Conservation (phyloP, 116 monocot genomes). For the Dioscorea cayenensis region DNA sequence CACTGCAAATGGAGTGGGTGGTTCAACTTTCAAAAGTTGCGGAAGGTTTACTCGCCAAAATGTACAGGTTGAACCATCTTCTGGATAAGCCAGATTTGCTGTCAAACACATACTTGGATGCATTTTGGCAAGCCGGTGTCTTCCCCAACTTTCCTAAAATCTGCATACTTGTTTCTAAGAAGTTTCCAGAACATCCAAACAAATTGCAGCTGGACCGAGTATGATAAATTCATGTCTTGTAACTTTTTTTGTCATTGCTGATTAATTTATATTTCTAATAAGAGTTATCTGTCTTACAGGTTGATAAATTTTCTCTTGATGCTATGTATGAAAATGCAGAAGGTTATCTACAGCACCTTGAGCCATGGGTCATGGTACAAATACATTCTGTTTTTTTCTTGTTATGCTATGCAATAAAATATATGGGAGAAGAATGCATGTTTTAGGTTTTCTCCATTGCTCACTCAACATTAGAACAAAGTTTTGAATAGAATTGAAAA, state of each 20-base stretch:
- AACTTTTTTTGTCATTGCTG: not conserved
- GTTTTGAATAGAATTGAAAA: too few species aligned
- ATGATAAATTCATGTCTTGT: constrained; percentile 11
- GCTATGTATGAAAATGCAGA: constrained; percentile 76
- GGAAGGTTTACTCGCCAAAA: constrained; percentile 75
- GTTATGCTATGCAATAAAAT: not conserved
- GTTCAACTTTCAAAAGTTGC: constrained; percentile 74
- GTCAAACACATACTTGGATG: constrained; percentile 67
- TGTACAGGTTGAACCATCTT: constrained; percentile 60
- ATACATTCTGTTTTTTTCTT: not conserved
- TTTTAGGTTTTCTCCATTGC: too few species aligned
- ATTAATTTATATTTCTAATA: not conserved
- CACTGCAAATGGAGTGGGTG: constrained; percentile 80
- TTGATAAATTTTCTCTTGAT: constrained; percentile 87
- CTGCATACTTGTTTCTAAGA: constrained; percentile 69
- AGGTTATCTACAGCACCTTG: constrained; percentile 73
- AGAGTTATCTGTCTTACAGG: constrained; percentile 30
- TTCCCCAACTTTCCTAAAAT: constrained; percentile 79
- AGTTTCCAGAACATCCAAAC: constrained; percentile 92
- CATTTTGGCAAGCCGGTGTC: constrained; percentile 86
- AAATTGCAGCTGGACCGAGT: constrained; percentile 89
- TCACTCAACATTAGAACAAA: too few species aligned
- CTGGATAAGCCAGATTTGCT: constrained; percentile 65
- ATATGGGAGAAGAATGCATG: too few species aligned
- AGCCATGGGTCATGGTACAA: constrained; percentile 86